Base-by-base conservation (phyloP, 257 asterid species). In the Fraxinus quadrangulata region DNA sequence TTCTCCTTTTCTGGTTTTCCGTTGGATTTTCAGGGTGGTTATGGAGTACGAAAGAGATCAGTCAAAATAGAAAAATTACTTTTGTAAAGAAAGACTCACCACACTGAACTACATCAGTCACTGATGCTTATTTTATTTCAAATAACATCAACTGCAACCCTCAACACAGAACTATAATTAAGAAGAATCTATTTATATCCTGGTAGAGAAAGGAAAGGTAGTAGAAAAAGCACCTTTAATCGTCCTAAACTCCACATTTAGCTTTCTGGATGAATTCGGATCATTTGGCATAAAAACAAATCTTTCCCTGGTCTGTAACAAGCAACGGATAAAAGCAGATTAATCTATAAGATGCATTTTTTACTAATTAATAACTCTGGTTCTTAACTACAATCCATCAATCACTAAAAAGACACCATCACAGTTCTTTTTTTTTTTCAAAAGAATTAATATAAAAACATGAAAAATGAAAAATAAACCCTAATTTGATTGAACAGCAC, bases 211-310 rank as follows among this genome's bases (percentile, higher is more conserved):
- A 65, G 47, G 49, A 77, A 79, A 45, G 12, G 71, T 67, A 51
- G 45, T 70, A 40, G 49, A 70, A 76, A 77, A 67, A 28, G 72
- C 84, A 93, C 99, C 98, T 92, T 81, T 92, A 65, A 95, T 87
- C 72, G 51, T 76, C 88, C 84, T 90, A 83, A 93, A 92, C 79
- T 93, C 99, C 83, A 93, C 92, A 73, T 86, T 95, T n/a, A 93
- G 85, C 93, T 80, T 92, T 71, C 80, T 26, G 45, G 89, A 73
- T 23, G 96, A 89, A 71, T 78, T 89, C 49, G 91, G 94, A 77
- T 93, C 98, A 76, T 84, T 88, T 3, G 98, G 90, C 86, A 79
- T 81, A 76, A 91, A 95, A 36, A 78, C 73, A 67, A 92, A 76
- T 80, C 92, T 89, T 77, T 93, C 97, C 70, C 78, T 80, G 49